These are phyloP conservation scores for Suhomyces terraborum DNA, from an alignment of 1,139 yeast genomes.

Conservation along the genomic window DNA sequence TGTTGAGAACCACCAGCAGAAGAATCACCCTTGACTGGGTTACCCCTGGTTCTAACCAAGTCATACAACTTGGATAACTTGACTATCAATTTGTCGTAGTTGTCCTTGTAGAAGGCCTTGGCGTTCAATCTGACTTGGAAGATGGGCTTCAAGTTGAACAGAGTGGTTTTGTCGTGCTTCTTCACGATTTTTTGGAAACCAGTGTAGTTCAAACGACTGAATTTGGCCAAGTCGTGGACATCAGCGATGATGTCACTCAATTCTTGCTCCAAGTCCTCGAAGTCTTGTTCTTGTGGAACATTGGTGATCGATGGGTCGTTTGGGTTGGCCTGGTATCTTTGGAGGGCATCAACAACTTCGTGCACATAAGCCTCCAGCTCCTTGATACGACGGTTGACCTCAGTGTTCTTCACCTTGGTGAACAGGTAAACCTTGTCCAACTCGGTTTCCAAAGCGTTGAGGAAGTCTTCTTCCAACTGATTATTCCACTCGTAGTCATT, in stretches of 20 bases:
- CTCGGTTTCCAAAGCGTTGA: slow-evolving; percentile 72
- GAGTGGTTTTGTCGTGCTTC: slow-evolving; percentile 92
- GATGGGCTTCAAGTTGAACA: slow-evolving; percentile 81
- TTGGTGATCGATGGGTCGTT: slow-evolving; percentile 26
- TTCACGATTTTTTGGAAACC: slow-evolving; percentile 95
- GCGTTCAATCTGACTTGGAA: slow-evolving; percentile 90
- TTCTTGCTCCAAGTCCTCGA: slow-evolving; percentile 88
- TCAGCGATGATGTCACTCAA: slow-evolving; percentile 93
- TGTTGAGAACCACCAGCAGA: slow-evolving; percentile 98
- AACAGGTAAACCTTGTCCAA: slow-evolving; percentile 89
- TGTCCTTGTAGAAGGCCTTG: slow-evolving; percentile 93
- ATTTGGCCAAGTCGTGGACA: slow-evolving; percentile 94
- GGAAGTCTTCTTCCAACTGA: slow-evolving; percentile 76
- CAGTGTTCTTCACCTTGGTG: slow-evolving; percentile 84
- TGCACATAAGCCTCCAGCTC: slow-evolving; percentile 72
- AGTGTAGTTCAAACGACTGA: slow-evolving; percentile 87
- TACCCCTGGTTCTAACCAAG: slow-evolving; percentile 91
- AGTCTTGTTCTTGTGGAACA: slow-evolving; percentile 72
- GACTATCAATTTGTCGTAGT: slow-evolving; percentile 85
- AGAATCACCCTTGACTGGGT: slow-evolving; percentile 91
- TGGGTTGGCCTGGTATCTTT: slow-evolving; percentile 20
- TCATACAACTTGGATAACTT: slow-evolving; percentile 88
- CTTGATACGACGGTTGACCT: slow-evolving; percentile 77
- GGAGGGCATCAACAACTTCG: slow-evolving; percentile 55
- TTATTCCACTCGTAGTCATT: slow-evolving; percentile 68